Evolutionary conservation across 345 rosid genomes (phyloP).

Genomic region (Salix koriyanagi): DNA sequence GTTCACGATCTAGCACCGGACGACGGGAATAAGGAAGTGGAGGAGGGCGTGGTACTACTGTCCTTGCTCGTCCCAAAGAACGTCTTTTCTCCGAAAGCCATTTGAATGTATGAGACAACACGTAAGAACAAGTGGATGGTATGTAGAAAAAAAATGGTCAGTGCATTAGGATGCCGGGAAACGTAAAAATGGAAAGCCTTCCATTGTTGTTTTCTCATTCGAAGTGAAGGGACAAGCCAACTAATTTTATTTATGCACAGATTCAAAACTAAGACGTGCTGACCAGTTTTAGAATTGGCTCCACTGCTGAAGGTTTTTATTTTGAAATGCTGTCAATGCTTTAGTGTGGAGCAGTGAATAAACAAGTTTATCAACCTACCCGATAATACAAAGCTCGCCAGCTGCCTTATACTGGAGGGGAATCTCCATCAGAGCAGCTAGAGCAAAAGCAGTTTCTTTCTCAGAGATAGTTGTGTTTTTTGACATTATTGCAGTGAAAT

Average conservation of each 20-base stretch:
- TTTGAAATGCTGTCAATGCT: not conserved
- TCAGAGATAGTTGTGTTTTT: slow-evolving; percentile 5
- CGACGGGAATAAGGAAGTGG: slow-evolving; percentile 40
- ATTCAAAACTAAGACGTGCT: not conserved
- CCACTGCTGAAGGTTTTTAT: not conserved
- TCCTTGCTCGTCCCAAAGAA: slow-evolving; percentile 42
- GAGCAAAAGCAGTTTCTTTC: slow-evolving; percentile 28
- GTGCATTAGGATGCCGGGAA: not conserved
- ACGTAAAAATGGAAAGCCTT: not conserved
- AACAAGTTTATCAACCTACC: slow-evolving; percentile 12
- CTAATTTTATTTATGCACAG: not conserved
- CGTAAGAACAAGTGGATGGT: not conserved
- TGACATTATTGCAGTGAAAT: slow-evolving; percentile 26
- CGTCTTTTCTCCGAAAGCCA: slow-evolving; percentile 32
- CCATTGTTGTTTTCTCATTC: not conserved
- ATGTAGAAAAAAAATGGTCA: not conserved
- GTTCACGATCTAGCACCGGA: slow-evolving; percentile 14
- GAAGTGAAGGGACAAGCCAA: not conserved
- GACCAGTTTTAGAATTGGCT: not conserved
- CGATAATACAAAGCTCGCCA: slow-evolving; percentile 12
- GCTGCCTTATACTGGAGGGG: slow-evolving; percentile 24
- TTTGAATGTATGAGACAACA: not conserved
- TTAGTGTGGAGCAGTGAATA: not conserved
- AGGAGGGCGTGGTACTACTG: slow-evolving; percentile 60
- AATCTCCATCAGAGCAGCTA: slow-evolving; percentile 29